These are phyloP conservation scores for Kwoniella europaea DNA, from an alignment of 768 basidiomycete species.

Conservation along the genomic window DNA sequence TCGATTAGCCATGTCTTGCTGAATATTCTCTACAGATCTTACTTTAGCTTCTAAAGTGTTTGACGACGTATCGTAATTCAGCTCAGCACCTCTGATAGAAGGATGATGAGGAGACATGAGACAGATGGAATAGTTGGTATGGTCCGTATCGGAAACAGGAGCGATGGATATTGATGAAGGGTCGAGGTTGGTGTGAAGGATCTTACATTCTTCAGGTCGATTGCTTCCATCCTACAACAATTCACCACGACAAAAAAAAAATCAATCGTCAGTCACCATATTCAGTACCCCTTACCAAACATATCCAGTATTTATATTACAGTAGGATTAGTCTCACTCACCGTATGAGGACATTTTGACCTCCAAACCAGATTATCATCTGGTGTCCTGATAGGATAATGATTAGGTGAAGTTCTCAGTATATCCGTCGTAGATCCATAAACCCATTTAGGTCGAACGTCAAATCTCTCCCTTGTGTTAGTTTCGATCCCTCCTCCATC, in stretches of 20 bases:
- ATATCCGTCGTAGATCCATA: background rate
- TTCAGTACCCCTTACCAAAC: no score
- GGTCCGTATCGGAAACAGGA: background rate
- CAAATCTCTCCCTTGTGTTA: background rate
- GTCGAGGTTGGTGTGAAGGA: background rate
- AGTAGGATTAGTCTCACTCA: background rate
- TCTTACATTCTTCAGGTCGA: background rate
- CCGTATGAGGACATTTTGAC: background rate
- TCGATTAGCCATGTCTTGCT: background rate
- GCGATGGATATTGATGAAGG: background rate
- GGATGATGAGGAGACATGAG: background rate
- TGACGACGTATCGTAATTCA: background rate
- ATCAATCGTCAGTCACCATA: no score
- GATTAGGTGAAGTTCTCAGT: background rate
- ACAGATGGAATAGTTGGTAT: background rate
- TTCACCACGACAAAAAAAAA: no score
- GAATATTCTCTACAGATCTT: background rate
- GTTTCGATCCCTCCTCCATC: background rate
- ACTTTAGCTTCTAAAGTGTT: background rate
- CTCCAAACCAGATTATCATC: background rate
- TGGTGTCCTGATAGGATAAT: background rate
- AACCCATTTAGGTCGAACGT: background rate
- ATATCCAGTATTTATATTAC: no score
- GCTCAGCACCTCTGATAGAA: background rate
- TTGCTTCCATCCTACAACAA: background rate